A percentile compares a stretch with the other conserved stretches of the same genome.
Evolutionary conservation across 768 basidiomycete species (phyloP).

Genomic region (Lactarius sp.): DNA sequence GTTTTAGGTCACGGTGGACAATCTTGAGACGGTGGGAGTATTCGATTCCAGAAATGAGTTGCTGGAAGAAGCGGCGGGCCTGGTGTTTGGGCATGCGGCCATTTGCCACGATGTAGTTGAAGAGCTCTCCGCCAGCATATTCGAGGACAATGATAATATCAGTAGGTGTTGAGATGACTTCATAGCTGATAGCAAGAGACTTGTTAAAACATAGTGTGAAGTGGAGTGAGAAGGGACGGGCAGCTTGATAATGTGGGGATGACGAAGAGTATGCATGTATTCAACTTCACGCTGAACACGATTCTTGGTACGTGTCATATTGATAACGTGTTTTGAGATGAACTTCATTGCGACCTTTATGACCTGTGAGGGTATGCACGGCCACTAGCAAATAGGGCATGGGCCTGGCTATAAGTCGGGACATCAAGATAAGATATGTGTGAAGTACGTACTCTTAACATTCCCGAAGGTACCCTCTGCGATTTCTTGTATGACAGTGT

Average conservation of each 20-base stretch:
- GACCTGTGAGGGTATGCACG: constrained; percentile 88
- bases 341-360: constrained; percentile 98
- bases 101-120: constrained; percentile 95
- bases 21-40: constrained; percentile 96
- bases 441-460: constrained; percentile 81
- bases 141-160: constrained; percentile 99
- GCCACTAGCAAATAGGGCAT: constrained; percentile 58
- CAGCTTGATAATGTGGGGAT: constrained; percentile 98
- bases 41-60: constrained; percentile 95
- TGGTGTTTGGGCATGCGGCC: constrained; percentile 86
- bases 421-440: neutral
- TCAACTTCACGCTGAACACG: constrained; percentile 94
- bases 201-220: constrained; percentile 13
- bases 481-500: constrained; percentile 80
- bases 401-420: neutral
- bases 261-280: constrained; percentile 89
- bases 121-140: constrained; percentile 92
- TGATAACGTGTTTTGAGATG: constrained; percentile 91
- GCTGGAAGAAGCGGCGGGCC: constrained; percentile 94
- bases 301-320: constrained; percentile 85
- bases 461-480: constrained; percentile 98
- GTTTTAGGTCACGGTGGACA: constrained; percentile 96
- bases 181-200: constrained; percentile 47
- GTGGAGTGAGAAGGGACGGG: constrained; percentile 37
- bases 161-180: constrained; percentile 87